Base-by-base conservation (phyloP, 2,329 filamentous ascomycete genomes). In the Hymenotorrendiella dingleyae region DNA sequence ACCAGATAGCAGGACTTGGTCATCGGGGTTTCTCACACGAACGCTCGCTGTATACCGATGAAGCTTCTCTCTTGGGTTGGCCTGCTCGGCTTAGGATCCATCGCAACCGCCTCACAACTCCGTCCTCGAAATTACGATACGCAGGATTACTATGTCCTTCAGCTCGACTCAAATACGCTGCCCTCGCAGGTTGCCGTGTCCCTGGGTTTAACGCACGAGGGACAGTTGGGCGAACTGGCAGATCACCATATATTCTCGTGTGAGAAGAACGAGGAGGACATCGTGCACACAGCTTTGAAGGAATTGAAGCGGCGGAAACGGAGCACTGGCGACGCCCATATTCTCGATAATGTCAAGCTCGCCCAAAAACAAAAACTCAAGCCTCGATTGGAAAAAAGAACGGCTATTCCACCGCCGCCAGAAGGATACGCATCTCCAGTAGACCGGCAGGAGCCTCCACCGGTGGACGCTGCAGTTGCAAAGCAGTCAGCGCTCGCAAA, bases 91-190 rank as follows among this genome's bases (percentile, higher is more conserved):
- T 64, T 80, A 36, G 67, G 73, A 47, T 73, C 58, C 64, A 52
- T 66, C 20, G 59, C 71, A 47, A 65, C 70, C 44, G 69, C 73
- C 22, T 62, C 70, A 34, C 52, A 55, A 40, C 63, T 78, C 33
- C 68, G 71, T 37, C 68, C 73, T 49, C 83, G 86, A 55, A 76
- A 93, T 60, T 86, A 94, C 70, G 76, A 84, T 37, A 73, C 76
- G 28, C 80, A 89, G 65, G 91, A 98, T 65, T 97, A 94, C 68
- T 96, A 97, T 63, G 89, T 94, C 51, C 73, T 98, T 35, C 86
- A 96, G 53, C 76, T 98, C 58, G 78, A 84, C 46, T 68, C 76
- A 10, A 70, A 75, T 27, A 71, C 76, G 6, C 72, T 79, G 11
- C 88, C 89, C 12, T 67, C 75, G 19, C 72, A 83, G 29, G 72